phyloP scores from a whole-genome alignment of 345 rosid genomes.

The Citrus sp. region DNA sequence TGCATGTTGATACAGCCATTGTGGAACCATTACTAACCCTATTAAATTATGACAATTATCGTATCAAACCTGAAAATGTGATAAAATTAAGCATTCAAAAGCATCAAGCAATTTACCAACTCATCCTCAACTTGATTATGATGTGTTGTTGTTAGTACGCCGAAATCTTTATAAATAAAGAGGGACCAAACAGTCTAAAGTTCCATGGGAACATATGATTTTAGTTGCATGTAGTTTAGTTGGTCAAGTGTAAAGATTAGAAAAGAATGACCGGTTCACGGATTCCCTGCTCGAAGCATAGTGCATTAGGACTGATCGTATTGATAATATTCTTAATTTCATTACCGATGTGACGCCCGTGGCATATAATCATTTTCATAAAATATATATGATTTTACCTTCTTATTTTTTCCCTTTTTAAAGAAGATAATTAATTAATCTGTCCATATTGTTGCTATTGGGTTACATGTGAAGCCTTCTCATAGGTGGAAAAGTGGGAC shows the following conservation, averaged over 20 bases:
- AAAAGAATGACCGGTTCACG: not conserved
- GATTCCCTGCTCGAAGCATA: not conserved
- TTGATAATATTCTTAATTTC: not conserved
- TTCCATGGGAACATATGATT: not conserved
- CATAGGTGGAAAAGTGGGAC: not conserved
- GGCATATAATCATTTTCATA: not conserved
- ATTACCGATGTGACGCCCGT: not conserved
- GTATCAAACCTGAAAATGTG: slow-evolving; percentile 9
- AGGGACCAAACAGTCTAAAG: not conserved
- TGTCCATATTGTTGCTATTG: not conserved
- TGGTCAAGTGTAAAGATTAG: not conserved
- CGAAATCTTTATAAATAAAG: not conserved
- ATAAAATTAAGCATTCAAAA: not conserved
- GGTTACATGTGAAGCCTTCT: not conserved
- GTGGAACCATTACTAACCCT: slow-evolving; percentile 8
- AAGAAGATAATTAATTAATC: not conserved
- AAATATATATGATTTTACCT: no score
- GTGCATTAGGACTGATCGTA: not conserved
- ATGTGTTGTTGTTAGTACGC: not conserved
- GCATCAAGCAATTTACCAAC: not conserved
- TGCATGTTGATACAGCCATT: not conserved
- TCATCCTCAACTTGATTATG: not conserved
- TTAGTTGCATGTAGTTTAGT: not conserved
- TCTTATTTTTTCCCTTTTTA: no score
- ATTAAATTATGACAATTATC: slow-evolving; percentile 2